Evolutionary conservation across 257 asterid genomes (phyloP).

Genomic region (Lantana camara): DNA sequence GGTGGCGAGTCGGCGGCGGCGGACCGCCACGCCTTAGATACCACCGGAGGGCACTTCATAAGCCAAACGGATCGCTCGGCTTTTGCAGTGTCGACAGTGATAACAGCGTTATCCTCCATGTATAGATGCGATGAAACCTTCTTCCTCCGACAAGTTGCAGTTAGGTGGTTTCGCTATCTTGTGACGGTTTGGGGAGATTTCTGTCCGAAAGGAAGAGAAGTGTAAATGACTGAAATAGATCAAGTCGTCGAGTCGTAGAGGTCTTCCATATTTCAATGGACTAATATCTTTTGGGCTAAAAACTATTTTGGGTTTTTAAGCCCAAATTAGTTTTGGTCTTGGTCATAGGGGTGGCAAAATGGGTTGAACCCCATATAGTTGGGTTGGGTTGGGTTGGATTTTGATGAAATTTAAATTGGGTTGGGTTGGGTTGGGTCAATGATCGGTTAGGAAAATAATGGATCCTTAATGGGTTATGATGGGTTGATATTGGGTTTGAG

Average conservation of each 20-base stretch:
- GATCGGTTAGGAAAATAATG: no score
- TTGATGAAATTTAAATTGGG: no score
- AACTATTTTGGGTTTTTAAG: no score
- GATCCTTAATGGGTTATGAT: no score
- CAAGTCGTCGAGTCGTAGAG: background rate
- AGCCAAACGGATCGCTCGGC: conserved; percentile 77
- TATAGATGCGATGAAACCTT: background rate
- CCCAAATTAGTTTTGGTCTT: no score
- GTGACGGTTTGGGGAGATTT: background rate
- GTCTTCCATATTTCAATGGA: background rate
- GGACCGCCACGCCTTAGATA: conserved; percentile 74
- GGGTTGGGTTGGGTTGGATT: no score
- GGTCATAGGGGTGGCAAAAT: no score
- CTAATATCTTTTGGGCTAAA: background rate
- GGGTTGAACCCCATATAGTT: no score
- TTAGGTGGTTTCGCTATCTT: background rate
- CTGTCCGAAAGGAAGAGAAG: background rate
- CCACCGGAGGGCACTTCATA: conserved; percentile 80
- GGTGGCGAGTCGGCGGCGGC: conserved; percentile 50
- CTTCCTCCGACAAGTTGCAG: background rate
- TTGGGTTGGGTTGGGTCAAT: no score
- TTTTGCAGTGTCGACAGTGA: conserved; percentile 47
- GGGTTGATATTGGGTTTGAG: no score
- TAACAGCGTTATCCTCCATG: conserved; percentile 57
- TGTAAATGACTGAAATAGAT: conserved; percentile 1